Conservation (phyloP, 129 eudicot genomes). For the Calendula officinalis region DNA sequence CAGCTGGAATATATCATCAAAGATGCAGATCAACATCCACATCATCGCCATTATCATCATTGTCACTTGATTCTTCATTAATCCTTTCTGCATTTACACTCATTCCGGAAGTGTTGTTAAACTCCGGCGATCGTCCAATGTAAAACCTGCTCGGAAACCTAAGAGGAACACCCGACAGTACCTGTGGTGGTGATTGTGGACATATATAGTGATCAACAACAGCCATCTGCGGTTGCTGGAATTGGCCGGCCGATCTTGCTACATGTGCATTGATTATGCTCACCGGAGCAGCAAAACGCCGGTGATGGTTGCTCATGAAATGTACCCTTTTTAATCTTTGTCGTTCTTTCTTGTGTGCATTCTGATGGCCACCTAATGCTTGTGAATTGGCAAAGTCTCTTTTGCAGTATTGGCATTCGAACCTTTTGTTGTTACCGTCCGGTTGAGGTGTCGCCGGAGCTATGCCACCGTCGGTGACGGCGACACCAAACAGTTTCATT, state of each 20-base stretch:
- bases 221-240: constrained; percentile 29
- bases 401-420: constrained; percentile 71
- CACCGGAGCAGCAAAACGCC: constrained; percentile 42
- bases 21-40: constrained; percentile 81
- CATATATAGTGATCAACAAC: constrained; percentile 32
- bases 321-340: constrained; percentile 58
- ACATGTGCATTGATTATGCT: constrained; percentile 45
- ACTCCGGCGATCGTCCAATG: constrained; percentile 30
- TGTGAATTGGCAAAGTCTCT: constrained; percentile 71
- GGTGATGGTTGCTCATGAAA: constrained; percentile 40
- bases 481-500: constrained; percentile 67
- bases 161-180: constrained; percentile 63
- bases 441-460: constrained; percentile 34
- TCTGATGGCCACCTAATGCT: constrained; percentile 87
- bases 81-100: constrained; percentile 26
- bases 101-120: constrained; percentile 3
- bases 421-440: constrained; percentile 43
- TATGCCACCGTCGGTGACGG: constrained; percentile 33
- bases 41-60: constrained; percentile 33
- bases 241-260: constrained; percentile 39
- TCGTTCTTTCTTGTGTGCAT: constrained; percentile 86
- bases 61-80: constrained; percentile 32
- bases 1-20: constrained; percentile 32
- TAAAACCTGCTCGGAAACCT: constrained; percentile 36
- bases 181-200: constrained; percentile 46